Evolutionary conservation across 345 rosid genomes (phyloP), one percentile per base, ranked within the genome.

Genomic region (Anacardium occidentale): DNA sequence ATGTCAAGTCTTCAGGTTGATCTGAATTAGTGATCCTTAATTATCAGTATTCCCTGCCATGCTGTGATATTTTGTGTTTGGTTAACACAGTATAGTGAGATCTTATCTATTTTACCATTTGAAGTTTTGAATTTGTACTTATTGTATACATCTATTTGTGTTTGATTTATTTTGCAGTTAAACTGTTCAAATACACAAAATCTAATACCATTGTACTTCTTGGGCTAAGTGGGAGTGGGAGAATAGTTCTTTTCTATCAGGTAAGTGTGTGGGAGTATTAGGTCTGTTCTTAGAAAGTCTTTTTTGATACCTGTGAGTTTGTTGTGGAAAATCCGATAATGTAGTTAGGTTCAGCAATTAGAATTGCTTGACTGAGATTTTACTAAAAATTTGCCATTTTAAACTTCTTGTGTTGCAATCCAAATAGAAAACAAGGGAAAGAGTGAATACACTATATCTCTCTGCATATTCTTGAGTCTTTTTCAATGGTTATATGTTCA

Each of bases 141-240:
- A 14, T 71, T 48, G 15, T n/a, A 62, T 25, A 64, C 44, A n/a
- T 25, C 57, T 50, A 18, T 29, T n/a, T n/a, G 13, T 66, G 17
- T 25, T 22, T 15, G 8, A 42, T 63, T 74, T 74, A 11, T 37
- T 2, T 70, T 59, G 78, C 90, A 89, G 94, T 85, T 75, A 81
- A 86, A 59, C 76, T 87, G 70, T 69, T 88, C 66, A 77, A 76
- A 71, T 85, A 89, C 45, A 72, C 86, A 69, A 92, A 84, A 68
- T 85, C 91, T 26, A 85, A 83, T 68, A 92, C 92, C 73, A 82
- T 92, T 66, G 82, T 94, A 63, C 93, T 94, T 14, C 68, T 92
- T 45, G 98, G 98, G 64, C 90, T 89, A n/a, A 80, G 79, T 59
- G 97, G 95, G 71, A 81, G 98, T 64, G 98, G 98, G 40, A 94